Base-by-base conservation (phyloP, 2,329 filamentous ascomycete species). In the Mycogone perniciosa region DNA sequence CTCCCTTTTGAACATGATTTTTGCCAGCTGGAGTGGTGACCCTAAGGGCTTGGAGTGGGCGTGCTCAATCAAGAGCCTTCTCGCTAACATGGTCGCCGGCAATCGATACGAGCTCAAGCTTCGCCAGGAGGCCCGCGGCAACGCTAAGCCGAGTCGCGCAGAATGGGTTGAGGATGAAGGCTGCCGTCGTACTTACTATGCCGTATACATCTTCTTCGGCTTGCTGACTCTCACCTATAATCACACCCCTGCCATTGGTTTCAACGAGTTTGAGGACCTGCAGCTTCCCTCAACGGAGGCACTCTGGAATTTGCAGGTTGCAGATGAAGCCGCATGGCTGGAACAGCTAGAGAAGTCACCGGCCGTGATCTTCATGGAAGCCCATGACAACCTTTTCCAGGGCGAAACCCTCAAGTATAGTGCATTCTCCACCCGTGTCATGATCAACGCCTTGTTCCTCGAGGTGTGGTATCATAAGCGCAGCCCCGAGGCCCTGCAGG, bases 381-480 rank as follows among this genome's bases (percentile, higher is more conserved):
- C 93, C 1, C 92, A 97, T 64, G 90, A 95, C 70, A 91, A 90
- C 56, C 81, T 99, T 4, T 97, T 97, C 76, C 90, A 96, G 67
- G 93, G 92, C 57, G 89, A 96, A 65, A 81, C 82, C 52, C 81
- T 92, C 46, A 86, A 86, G 60, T 99, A 97, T 76, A 97, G 92
- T 65, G 92, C 92, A 1, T 99, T 97, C 67, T 92, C 91, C 5
- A 95, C 93, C 8, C 89, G 93, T 56, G 89, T 97, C 57, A 95
- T 99, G 89, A 96, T 97, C 78, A 99, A 97, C 64, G 92, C 93
- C 8, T 77, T 99, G 57, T 99, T 97, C 77, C 79, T 99, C 44
- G 93, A 97, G 69, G 92, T 97, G 3, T 99, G 93, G 93, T 95
- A 96, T 66, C 89, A 97, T 75, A 96, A 96, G 80, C 88, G 93